Percentiles rank a stretch among this genome's conserved stretches.
Conservation (phyloP, 2,329 filamentous ascomycete species). For the Calonectria naviculata region DNA sequence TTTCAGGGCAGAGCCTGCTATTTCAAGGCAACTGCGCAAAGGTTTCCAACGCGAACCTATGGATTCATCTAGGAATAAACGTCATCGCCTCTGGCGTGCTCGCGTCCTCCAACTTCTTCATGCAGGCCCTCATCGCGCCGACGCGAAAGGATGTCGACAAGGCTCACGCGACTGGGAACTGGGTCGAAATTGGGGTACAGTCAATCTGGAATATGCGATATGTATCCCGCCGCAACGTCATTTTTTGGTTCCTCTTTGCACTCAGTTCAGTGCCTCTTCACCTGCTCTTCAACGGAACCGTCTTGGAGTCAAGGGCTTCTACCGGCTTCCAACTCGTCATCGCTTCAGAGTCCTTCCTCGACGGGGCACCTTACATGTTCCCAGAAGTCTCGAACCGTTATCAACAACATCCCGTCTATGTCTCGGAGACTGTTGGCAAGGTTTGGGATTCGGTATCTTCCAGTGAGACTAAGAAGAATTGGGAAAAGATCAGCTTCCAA, state of each 20-base stretch:
- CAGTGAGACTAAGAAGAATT: not conserved
- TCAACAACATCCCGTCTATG: not conserved
- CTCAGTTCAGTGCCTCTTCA: slow-evolving; percentile 19
- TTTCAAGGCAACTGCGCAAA: slow-evolving; percentile 26
- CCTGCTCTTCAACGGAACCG: slow-evolving; percentile 14
- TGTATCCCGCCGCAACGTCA: not conserved
- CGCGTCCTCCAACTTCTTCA: slow-evolving; percentile 60
- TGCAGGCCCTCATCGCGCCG: slow-evolving; percentile 63
- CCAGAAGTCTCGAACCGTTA: not conserved
- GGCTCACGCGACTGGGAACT: slow-evolving; percentile 49
- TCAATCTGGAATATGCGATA: slow-evolving; percentile 24
- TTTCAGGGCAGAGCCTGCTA: slow-evolving; percentile 11
- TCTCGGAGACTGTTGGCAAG: not conserved
- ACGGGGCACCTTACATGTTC: slow-evolving; percentile 2
- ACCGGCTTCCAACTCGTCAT: slow-evolving; percentile 25
- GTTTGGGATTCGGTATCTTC: slow-evolving; percentile 14
- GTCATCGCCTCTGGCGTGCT: slow-evolving; percentile 56
- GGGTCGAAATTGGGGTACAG: slow-evolving; percentile 27
- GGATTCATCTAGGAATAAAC: slow-evolving; percentile 60
- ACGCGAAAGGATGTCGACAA: slow-evolving; percentile 59
- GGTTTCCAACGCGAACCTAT: slow-evolving; percentile 26
- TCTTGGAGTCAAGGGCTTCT: slow-evolving; percentile 21
- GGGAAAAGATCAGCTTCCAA: not conserved
- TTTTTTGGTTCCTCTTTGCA: slow-evolving; percentile 11
- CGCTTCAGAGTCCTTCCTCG: not conserved